phyloP scores from a whole-genome alignment of 2,329 filamentous ascomycete genomes.

The Penicillium brasilianum region DNA sequence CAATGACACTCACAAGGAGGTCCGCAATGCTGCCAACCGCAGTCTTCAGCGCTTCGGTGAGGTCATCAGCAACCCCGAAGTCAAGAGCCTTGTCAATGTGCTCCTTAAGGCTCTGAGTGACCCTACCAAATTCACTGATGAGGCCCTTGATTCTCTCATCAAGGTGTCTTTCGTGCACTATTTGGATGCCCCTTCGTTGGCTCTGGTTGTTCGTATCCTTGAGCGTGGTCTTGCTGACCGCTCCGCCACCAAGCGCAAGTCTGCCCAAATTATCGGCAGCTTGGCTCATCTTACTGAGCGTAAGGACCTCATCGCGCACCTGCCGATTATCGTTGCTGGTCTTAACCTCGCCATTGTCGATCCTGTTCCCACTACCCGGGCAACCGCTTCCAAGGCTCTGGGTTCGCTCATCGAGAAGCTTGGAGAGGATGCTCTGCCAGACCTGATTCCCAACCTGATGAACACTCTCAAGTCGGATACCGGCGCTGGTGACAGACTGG shows the following conservation, averaged over 20 bases:
- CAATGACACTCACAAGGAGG: conserved; percentile 98
- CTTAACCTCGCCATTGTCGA: conserved; percentile 89
- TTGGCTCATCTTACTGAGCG: conserved; percentile 95
- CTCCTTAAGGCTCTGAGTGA: conserved; percentile 96
- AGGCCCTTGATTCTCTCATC: conserved; percentile 90
- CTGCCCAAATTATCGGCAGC: conserved; percentile 96
- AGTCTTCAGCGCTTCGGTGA: conserved; percentile 98
- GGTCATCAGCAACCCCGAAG: conserved; percentile 96
- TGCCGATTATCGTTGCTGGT: conserved; percentile 90
- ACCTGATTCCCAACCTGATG: conserved; percentile 98
- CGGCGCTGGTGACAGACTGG: conserved; percentile 91
- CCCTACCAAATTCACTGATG: conserved; percentile 94
- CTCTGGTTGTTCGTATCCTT: conserved; percentile 90
- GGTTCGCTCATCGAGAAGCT: conserved; percentile 98
- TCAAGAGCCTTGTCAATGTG: conserved; percentile 88
- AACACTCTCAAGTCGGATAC: conserved; percentile 96
- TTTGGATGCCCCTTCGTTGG: conserved; percentile 93
- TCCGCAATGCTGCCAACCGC: conserved; percentile 87
- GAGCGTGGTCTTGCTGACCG: conserved; percentile 90
- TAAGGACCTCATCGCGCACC: conserved; percentile 87
- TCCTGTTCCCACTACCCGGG: conserved; percentile 92
- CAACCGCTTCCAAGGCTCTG: conserved; percentile 92
- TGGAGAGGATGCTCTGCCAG: conserved; percentile 92
- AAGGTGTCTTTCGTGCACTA: conserved; percentile 99
- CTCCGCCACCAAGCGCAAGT: conserved; percentile 94